Conservation (phyloP, 163 green algal genomes). For the Trebouxiophyceae sp. region DNA sequence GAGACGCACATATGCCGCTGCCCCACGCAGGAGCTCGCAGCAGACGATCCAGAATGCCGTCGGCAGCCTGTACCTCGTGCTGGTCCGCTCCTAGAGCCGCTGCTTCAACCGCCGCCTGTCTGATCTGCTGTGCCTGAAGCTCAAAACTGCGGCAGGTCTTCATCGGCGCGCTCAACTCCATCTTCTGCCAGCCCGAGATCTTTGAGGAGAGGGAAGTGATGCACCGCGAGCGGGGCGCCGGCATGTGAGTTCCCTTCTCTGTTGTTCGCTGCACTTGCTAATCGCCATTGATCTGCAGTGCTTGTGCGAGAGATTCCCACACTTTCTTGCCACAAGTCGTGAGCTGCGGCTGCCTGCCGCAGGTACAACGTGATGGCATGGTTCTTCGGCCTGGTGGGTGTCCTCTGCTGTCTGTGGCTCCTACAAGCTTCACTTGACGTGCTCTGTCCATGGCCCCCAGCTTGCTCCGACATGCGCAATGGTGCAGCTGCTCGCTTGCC, state of each 20-base stretch:
- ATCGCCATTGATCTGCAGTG: too few relatives aligned
- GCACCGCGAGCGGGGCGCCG: conserved; percentile 29
- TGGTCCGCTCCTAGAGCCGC: too few relatives aligned
- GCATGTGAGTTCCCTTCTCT: too few relatives aligned
- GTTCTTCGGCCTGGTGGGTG: conserved; percentile 11
- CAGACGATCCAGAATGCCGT: not conserved
- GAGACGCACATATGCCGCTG: too few relatives aligned
- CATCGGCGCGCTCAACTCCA: conserved; percentile 11
- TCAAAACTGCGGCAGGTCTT: too few relatives aligned
- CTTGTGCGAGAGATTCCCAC: too few relatives aligned
- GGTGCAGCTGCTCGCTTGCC: not conserved
- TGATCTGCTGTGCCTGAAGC: too few relatives aligned
- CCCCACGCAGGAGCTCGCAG: not conserved
- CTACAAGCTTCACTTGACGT: not conserved
- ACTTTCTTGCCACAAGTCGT: too few relatives aligned
- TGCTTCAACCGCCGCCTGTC: conserved; percentile 19
- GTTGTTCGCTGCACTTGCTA: too few relatives aligned
- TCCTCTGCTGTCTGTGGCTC: not conserved
- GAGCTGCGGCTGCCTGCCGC: too few relatives aligned
- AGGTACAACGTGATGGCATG: conserved; percentile 20
- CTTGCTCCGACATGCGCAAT: not conserved
- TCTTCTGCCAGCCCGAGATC: conserved; percentile 22
- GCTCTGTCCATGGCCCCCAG: not conserved
- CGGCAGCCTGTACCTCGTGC: not conserved
- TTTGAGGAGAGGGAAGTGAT: conserved; percentile 26